These are phyloP conservation scores for Aspergillus chevalieri DNA, from an alignment of 2,329 filamentous ascomycete genomes.

Conservation along the genomic window DNA sequence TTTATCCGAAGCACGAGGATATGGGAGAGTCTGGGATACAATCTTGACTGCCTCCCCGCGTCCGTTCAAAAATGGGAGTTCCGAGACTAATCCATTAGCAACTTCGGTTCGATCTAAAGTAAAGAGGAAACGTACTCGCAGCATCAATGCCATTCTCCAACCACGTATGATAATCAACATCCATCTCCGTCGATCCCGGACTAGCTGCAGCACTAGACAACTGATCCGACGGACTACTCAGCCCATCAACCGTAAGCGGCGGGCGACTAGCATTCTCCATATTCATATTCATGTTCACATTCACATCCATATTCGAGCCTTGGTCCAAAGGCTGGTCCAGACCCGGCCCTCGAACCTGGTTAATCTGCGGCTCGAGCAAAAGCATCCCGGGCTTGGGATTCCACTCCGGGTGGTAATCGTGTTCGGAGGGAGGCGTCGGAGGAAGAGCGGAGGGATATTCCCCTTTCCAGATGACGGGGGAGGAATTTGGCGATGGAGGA, in stretches of 20 bases:
- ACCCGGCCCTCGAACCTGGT: conserved; percentile 17
- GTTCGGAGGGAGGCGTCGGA: conserved; percentile 39
- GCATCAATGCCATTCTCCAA: conserved; percentile 32
- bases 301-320: conserved; percentile 11
- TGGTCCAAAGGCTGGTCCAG: conserved; percentile 20
- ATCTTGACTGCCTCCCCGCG: conserved; percentile 47
- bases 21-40: conserved; percentile 56
- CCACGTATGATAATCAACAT: conserved; percentile 30
- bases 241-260: conserved; percentile 19
- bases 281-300: background rate
- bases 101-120: background rate
- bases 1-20: conserved; percentile 38
- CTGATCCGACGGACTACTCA: conserved; percentile 26
- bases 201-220: conserved; percentile 26
- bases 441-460: conserved; percentile 33
- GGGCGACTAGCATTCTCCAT: conserved; percentile 22
- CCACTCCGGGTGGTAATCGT: conserved; percentile 33
- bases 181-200: conserved; percentile 29
- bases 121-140: conserved; percentile 24
- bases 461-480: conserved; percentile 18
- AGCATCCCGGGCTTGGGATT: conserved; percentile 26
- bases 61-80: conserved; percentile 29
- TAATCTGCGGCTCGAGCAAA: conserved; percentile 23
- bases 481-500: conserved; percentile 27
- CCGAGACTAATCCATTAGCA: conserved; percentile 28